A percentile compares a stretch with the other conserved stretches of the same genome.
phyloP scores from a whole-genome alignment of 768 basidiomycete genomes.

The Leccinum pellstonianum region DNA sequence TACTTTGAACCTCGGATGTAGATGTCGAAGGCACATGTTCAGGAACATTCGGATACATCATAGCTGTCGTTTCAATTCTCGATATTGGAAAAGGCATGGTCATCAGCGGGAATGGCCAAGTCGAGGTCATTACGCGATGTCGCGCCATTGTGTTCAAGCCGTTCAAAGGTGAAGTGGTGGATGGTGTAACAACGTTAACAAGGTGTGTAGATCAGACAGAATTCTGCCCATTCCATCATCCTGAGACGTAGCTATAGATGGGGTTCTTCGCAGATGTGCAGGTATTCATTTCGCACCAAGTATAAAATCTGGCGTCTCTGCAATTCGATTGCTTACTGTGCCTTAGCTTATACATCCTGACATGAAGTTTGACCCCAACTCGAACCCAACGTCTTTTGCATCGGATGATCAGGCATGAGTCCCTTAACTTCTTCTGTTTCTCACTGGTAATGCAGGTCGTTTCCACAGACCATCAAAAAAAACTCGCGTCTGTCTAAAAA shows the following conservation, averaged over 20 bases:
- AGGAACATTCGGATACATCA: constrained; percentile 93
- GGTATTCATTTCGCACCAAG: constrained; percentile 96
- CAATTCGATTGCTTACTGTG: constrained; percentile 5
- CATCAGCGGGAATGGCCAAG: constrained; percentile 87
- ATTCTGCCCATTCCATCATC: background rate
- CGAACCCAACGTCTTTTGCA: no score
- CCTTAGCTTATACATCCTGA: constrained; percentile 78
- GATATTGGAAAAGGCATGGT: constrained; percentile 94
- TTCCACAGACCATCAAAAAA: no score
- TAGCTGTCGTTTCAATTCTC: constrained; percentile 85
- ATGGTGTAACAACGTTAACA: constrained; percentile 91
- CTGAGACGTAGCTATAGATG: constrained; percentile 58
- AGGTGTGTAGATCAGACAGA: constrained; percentile 50
- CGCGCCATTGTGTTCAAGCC: constrained; percentile 98
- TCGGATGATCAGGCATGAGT: no score
- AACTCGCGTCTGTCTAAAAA: no score
- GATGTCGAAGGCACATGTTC: constrained; percentile 98
- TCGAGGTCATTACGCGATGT: constrained; percentile 92
- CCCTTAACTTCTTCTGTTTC: no score
- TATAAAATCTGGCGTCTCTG: constrained; percentile 38
- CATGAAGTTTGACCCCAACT: no score
- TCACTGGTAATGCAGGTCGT: no score
- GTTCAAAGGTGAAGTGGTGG: constrained; percentile 98
- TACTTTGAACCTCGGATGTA: constrained; percentile 96
- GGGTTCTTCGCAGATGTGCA: constrained; percentile 96